Evolutionary conservation across 257 asterid genomes (phyloP).

Genomic region (Eustoma russellianum): DNA sequence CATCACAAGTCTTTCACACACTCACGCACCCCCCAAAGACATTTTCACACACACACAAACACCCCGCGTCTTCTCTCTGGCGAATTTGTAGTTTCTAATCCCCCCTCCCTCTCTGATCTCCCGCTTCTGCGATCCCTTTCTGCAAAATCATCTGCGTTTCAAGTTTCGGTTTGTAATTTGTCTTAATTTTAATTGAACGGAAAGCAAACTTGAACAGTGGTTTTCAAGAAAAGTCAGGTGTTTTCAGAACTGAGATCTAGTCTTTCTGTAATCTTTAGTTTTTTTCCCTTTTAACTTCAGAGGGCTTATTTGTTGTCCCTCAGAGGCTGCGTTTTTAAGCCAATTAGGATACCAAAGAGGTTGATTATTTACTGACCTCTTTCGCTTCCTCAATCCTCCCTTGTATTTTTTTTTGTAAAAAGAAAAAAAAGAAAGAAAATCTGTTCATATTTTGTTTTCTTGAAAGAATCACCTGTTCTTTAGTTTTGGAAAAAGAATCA

Average conservation of each 20-base stretch:
- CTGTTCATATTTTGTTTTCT: slow-evolving; percentile 1
- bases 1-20: slow-evolving; percentile 43
- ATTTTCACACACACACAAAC: slow-evolving; percentile 5
- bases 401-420: not conserved
- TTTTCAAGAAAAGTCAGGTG: slow-evolving; percentile 49
- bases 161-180: slow-evolving; percentile 33
- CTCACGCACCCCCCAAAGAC: slow-evolving; percentile 42
- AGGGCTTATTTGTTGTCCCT: slow-evolving; percentile 71
- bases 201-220: slow-evolving; percentile 41
- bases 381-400: slow-evolving; percentile 9
- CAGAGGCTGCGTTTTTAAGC: slow-evolving; percentile 15
- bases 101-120: slow-evolving; percentile 37
- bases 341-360: slow-evolving; percentile 28
- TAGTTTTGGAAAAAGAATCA: slow-evolving; percentile 48
- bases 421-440: not conserved
- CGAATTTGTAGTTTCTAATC: not conserved
- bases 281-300: slow-evolving; percentile 1
- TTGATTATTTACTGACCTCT: slow-evolving; percentile 65
- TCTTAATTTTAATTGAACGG: slow-evolving; percentile 7
- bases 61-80: slow-evolving; percentile 6
- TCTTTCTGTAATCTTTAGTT: slow-evolving; percentile 3
- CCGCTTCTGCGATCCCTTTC: slow-evolving; percentile 90
- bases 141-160: slow-evolving; percentile 56
- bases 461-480: slow-evolving; percentile 37
- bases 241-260: slow-evolving; percentile 56